Evolutionary conservation across 2,329 filamentous ascomycete genomes (phyloP).

Genomic region (Neonectria hederae): DNA sequence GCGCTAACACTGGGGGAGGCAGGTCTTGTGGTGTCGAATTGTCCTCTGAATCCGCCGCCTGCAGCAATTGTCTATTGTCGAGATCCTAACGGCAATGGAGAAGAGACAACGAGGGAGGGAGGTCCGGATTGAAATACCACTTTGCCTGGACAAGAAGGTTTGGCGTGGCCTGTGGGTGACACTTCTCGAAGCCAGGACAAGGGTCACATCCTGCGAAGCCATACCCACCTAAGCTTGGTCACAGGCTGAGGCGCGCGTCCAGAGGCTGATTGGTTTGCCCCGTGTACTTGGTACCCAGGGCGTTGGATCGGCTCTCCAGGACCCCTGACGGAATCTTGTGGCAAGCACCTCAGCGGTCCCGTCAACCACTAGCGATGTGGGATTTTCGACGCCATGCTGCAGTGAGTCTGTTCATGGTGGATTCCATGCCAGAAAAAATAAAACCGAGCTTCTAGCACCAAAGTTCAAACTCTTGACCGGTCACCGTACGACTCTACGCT

Average conservation of each 20-base stretch:
- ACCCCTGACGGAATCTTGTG: constrained; percentile 26
- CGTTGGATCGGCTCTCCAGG: constrained; percentile 31
- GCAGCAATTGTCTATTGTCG: constrained; percentile 2
- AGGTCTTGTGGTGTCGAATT: neutral
- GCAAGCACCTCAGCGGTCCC: constrained; percentile 24
- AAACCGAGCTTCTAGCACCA: constrained; percentile 7
- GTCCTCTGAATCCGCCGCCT: neutral
- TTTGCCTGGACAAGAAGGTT: constrained; percentile 17
- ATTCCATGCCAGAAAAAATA: constrained; percentile 2
- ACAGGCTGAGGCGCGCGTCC: constrained; percentile 20
- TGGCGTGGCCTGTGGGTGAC: constrained; percentile 28
- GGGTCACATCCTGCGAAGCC: constrained; percentile 33
- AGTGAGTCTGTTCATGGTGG: constrained; percentile 20
- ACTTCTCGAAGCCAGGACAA: constrained; percentile 36
- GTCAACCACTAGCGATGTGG: constrained; percentile 22
- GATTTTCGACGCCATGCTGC: constrained; percentile 26
- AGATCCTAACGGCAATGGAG: constrained; percentile 11
- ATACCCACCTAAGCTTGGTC: constrained; percentile 38
- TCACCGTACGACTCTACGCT: neutral
- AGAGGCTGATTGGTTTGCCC: constrained; percentile 36
- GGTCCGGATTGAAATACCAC: constrained; percentile 30
- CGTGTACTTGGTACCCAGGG: constrained; percentile 21
- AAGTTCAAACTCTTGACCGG: neutral
- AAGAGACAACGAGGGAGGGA: constrained; percentile 13
- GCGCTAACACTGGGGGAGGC: constrained; percentile 10